Evolutionary conservation across 2,329 filamentous ascomycete species (phyloP), one percentile per base, ranked within the genome.

Genomic region (Penicillium italicum): DNA sequence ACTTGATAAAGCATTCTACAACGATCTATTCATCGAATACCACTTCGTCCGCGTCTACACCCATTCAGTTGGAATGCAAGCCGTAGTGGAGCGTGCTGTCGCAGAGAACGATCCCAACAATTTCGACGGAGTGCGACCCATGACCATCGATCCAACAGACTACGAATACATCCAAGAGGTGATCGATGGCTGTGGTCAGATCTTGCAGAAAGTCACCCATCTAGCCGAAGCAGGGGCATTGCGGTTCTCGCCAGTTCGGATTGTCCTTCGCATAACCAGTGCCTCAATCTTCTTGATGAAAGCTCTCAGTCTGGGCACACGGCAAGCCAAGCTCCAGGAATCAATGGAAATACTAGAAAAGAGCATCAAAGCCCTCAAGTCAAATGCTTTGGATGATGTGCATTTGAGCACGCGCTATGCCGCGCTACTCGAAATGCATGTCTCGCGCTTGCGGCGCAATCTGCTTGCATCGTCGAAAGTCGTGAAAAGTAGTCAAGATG

Each of bases 141-240:
- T 79, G 60, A 72, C 74, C 45, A 73, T 80, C 22, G 77, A 80
- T 53, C 72, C 77, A 1, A 74, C 75, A 45, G 81, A 84, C 60
- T 82, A 81, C 52, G 76, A 78, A 34, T 83, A 82, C 59, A 81
- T 83, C 14, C 77, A 79, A 64, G 80, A 82, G 63, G 81, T 83
- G 1, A 79, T 82, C 3, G 78, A 82, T 20, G 79, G 78, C 1
- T 81, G 78, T 55, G 78, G 79, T 42, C 73, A 80, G 50, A 81
- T 82, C 28, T 67, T 83, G 4, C 70, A 79, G 45, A 80, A 78
- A 46, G 78, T 80, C 3, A 77, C 73, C 0, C 73, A 78, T 38
- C 72, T 84, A 1, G 76, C 76, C 2, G 76, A 82, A 26, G 72
- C 70, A 2, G 72, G 69, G 8, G 67, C 70, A 7, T 69, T 84